Percentiles rank a stretch among this genome's conserved stretches.
These are phyloP conservation scores for Xylona heveae DNA, from an alignment of 495 filamentous ascomycete species.

Conservation along the genomic window DNA sequence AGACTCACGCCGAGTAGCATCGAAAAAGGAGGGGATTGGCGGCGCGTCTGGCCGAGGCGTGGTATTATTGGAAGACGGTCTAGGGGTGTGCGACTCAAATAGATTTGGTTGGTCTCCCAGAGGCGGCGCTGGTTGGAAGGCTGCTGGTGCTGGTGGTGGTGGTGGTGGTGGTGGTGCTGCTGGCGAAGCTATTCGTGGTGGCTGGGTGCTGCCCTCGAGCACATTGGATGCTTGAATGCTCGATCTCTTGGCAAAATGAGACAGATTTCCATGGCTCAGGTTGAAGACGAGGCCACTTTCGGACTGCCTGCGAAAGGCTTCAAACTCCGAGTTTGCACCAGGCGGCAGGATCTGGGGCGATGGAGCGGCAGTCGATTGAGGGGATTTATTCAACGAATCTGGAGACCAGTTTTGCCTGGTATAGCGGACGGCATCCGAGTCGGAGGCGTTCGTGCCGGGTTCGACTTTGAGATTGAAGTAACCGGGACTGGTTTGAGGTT, in stretches of 20 bases:
- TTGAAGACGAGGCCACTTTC: conserved; percentile 40
- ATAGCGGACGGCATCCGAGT: conserved; percentile 32
- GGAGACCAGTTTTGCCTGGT: conserved; percentile 50
- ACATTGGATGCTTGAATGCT: conserved; percentile 7
- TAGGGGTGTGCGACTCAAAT: conserved; percentile 9
- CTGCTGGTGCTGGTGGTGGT: background rate
- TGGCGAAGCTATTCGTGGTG: conserved; percentile 6
- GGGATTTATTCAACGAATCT: conserved; percentile 37
- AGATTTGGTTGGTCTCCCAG: background rate
- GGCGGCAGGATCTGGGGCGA: conserved; percentile 48
- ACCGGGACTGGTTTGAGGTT: conserved; percentile 59
- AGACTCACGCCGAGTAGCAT: conserved; percentile 17
- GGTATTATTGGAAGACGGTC: conserved; percentile 6
- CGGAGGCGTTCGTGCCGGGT: conserved; percentile 29
- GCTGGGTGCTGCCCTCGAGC: conserved; percentile 11
- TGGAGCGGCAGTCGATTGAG: conserved; percentile 42
- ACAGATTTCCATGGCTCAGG: conserved; percentile 20
- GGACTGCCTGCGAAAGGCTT: conserved; percentile 48
- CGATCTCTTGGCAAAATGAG: conserved; percentile 17
- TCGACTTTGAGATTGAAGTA: conserved; percentile 66
- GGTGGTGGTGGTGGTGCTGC: background rate
- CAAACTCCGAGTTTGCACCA: conserved; percentile 56
- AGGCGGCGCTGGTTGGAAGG: background rate
- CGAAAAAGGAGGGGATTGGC: conserved; percentile 14
- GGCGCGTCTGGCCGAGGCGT: conserved; percentile 11